Evolutionary conservation across 495 filamentous ascomycete species (phyloP).

Genomic region (Evernia prunastri): DNA sequence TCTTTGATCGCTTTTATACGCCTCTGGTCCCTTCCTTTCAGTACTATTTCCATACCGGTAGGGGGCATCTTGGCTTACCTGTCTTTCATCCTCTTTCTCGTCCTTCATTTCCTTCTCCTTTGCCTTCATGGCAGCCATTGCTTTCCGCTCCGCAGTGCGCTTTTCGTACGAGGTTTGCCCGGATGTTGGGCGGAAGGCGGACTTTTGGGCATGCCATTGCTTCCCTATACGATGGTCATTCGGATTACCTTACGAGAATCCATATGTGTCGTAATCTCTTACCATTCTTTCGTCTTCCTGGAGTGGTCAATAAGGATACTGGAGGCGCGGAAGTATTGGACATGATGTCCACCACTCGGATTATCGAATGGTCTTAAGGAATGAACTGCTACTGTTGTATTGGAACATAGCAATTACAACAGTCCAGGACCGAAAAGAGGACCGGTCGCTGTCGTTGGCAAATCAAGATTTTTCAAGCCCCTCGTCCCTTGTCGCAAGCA

Average conservation of each 20-base stretch:
- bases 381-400: neutral
- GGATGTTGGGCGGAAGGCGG: conserved; percentile 77
- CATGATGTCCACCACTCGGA: neutral
- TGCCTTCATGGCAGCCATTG: conserved; percentile 68
- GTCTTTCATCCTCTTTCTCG: conserved; percentile 81
- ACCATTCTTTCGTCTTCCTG: conserved; percentile 65
- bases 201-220: conserved; percentile 79
- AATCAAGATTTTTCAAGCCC: neutral
- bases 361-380: neutral
- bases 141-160: conserved; percentile 57
- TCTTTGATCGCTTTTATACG: conserved; percentile 74
- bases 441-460: neutral
- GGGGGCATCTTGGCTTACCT: conserved; percentile 45
- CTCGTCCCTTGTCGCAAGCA: neutral
- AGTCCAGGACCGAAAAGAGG: neutral
- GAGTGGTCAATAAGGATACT: conserved; percentile 21
- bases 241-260: neutral
- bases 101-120: conserved; percentile 92
- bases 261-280: neutral
- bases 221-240: conserved; percentile 57
- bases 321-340: neutral
- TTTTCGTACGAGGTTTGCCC: conserved; percentile 73
- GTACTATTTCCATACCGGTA: neutral
- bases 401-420: neutral
- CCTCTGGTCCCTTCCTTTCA: conserved; percentile 44